Evolutionary conservation across 2,329 filamentous ascomycete species (phyloP).

Genomic region (Purpureocillium takamizusanense): DNA sequence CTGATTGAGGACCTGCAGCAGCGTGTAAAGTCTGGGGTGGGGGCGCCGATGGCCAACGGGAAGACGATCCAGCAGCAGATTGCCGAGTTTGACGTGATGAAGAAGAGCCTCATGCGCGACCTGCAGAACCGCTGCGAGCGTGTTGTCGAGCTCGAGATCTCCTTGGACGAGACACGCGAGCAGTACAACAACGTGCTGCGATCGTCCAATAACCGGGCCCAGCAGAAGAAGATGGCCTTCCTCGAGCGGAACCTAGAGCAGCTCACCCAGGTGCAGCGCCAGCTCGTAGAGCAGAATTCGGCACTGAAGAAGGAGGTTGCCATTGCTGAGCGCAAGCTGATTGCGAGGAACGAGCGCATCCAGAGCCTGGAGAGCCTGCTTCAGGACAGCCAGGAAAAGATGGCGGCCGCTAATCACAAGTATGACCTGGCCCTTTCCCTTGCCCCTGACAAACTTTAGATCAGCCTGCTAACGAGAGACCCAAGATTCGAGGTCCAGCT

Average conservation of each 20-base stretch:
- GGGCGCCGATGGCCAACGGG: constrained; percentile 60
- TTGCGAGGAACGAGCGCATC: constrained; percentile 93
- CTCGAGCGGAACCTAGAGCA: constrained; percentile 96
- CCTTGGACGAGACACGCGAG: constrained; percentile 90
- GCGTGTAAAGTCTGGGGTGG: constrained; percentile 54
- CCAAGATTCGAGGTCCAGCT: constrained; percentile 92
- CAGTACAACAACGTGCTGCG: constrained; percentile 98
- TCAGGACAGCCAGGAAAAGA: constrained; percentile 96
- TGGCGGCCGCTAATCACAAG: constrained; percentile 95
- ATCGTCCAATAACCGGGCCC: constrained; percentile 93
- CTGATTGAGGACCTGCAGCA: constrained; percentile 74
- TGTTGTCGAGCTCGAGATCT: constrained; percentile 96
- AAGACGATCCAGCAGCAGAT: constrained; percentile 97
- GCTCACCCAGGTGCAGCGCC: constrained; percentile 90
- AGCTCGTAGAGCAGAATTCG: constrained; percentile 96
- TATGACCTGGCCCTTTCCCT: constrained; percentile 35
- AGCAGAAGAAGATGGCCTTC: constrained; percentile 99
- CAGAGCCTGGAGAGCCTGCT: constrained; percentile 85
- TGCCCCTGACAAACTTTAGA: no score
- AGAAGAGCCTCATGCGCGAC: constrained; percentile 98
- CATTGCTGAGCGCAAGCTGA: constrained; percentile 94
- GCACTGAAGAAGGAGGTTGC: constrained; percentile 98
- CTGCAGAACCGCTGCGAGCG: constrained; percentile 96
- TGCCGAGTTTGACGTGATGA: constrained; percentile 98
- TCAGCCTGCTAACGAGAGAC: not conserved